Percentiles rank a stretch among this genome's conserved stretches.
Evolutionary conservation across 148 eudicot species (phyloP).

Genomic region (Camellia lanceoleosa): DNA sequence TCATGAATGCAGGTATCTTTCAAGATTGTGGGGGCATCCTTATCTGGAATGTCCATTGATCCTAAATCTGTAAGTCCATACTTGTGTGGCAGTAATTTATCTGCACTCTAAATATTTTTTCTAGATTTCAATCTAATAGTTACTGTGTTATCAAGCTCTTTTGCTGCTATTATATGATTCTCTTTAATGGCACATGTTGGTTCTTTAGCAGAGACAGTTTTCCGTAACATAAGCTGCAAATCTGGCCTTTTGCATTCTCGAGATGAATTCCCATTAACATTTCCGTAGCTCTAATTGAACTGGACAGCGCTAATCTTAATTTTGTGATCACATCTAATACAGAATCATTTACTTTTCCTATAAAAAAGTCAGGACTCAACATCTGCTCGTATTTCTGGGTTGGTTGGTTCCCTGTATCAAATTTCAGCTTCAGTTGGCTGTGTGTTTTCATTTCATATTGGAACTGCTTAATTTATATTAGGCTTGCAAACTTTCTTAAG

Average conservation of each 20-base stretch:
- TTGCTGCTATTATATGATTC: neutral
- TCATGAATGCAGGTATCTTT: conserved; percentile 72
- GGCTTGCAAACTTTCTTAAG: neutral
- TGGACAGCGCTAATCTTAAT: neutral
- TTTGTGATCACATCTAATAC: neutral
- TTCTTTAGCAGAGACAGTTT: neutral
- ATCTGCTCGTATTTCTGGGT: neutral
- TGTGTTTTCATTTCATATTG: neutral
- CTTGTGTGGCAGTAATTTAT: neutral
- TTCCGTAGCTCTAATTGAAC: neutral
- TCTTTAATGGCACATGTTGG: neutral
- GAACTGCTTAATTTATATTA: conserved; percentile 5
- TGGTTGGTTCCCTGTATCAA: neutral
- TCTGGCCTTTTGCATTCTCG: neutral
- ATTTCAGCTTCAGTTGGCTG: neutral
- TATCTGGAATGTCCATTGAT: conserved; percentile 86
- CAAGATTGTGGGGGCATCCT: conserved; percentile 84
- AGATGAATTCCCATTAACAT: neutral
- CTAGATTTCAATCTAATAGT: neutral
- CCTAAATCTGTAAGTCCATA: conserved; percentile 76
- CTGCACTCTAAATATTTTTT: neutral
- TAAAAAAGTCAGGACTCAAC: neutral
- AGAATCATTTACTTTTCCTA: neutral
- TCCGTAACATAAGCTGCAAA: neutral
- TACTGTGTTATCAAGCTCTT: neutral